Base-by-base conservation (phyloP, 768 basidiomycete species). In the Hygrophoropsis aurantiaca region DNA sequence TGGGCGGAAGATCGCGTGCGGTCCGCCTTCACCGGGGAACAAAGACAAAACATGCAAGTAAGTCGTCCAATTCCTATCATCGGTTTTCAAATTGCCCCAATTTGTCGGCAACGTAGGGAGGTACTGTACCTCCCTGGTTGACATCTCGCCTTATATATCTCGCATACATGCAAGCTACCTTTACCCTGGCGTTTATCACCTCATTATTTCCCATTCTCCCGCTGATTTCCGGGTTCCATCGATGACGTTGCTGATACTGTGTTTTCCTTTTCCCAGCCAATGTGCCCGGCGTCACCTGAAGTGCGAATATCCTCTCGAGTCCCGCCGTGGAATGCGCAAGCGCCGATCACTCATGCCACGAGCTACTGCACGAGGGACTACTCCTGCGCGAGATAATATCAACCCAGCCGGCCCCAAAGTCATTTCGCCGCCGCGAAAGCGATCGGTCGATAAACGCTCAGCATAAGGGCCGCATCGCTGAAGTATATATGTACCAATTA, bases 291-390 rank as follows among this genome's bases (percentile, higher is more conserved):
- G 87, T 20, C 78, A 79, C 24, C 77, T 87, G 40, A 78, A 72
- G 47, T 89, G 87, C 61, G 83, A 83, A 57, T 88, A 85, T 54
- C 87, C 87, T 1, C 64, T 72, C 5, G 84, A 84, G 62, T 87
- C 84, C 55, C 74, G 84, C 27, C 75, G 87, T 15, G 87, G 87
- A 9, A 80, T 84, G 75, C 74, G 82, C 42, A 69, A 68, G 57
- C 64, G 69, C 64, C 37, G 56, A 61, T 63, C 68, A 68, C 58
- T 68, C 32, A 30, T 68, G 26, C 66, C 64, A 15, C 61, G 66
- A 18, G 57, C 53, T 24, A 42, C 41, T 16, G 53, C 36, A 8
- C 20, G 36, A 16, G 20, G 7, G 16, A 38, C 36, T 38, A 16
- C 36, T 38, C 18, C 16, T 25, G 32, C 21, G n/a, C 42, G 30